These are phyloP conservation scores for Phaeosphaeria sp. DNA, from an alignment of 2,329 filamentous ascomycete species.

Conservation along the genomic window DNA sequence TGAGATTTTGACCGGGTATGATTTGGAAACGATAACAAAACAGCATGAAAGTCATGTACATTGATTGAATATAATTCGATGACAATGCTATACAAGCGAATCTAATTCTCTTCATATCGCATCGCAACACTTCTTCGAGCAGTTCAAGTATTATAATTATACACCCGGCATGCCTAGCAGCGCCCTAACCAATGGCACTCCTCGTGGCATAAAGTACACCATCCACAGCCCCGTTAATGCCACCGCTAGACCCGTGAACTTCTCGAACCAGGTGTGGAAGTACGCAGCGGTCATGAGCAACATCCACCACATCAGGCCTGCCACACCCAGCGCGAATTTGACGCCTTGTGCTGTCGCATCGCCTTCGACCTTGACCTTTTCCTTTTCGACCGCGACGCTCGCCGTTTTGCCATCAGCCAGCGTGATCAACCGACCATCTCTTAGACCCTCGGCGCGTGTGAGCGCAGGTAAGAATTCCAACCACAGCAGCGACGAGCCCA, in stretches of 20 bases:
- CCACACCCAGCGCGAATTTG: constrained; percentile 63
- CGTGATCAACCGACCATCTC: constrained; percentile 70
- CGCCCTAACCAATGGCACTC: constrained; percentile 49
- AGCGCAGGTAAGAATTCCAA: constrained; percentile 76
- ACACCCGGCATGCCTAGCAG: constrained; percentile 57
- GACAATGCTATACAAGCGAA: not conserved
- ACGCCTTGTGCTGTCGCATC: constrained; percentile 57
- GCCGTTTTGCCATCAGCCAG: constrained; percentile 69
- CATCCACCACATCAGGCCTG: constrained; percentile 88
- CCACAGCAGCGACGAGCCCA: constrained; percentile 80
- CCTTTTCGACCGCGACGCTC: constrained; percentile 51
- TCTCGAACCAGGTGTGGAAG: constrained; percentile 99
- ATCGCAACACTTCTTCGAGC: not conserved
- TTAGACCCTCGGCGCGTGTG: constrained; percentile 53
- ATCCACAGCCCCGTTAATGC: constrained; percentile 53
- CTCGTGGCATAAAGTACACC: constrained; percentile 58
- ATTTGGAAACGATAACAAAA: too few species aligned
- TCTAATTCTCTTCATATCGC: not conserved
- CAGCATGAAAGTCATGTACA: not conserved
- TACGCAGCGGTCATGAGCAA: constrained; percentile 97
- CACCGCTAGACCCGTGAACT: constrained; percentile 64
- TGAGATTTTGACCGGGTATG: too few species aligned
- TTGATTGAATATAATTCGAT: not conserved
- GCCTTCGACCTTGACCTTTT: constrained; percentile 48
- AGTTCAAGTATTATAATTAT: constrained; percentile 14